Percentiles rank a stretch among this genome's conserved stretches.
These are phyloP conservation scores for Suillus discolor DNA, from an alignment of 768 basidiomycete genomes.

Conservation along the genomic window DNA sequence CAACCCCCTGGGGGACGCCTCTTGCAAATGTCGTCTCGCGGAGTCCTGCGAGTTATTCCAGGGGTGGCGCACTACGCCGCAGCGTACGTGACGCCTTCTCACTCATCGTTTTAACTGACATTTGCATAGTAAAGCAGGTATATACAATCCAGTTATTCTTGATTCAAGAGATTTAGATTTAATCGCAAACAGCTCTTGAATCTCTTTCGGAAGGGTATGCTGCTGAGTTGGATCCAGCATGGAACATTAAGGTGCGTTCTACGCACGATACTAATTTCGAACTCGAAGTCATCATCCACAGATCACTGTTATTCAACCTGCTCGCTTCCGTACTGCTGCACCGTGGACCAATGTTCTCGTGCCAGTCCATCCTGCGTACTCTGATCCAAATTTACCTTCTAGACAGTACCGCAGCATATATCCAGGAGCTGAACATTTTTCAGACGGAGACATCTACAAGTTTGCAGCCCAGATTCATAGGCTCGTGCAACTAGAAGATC, in stretches of 20 bases:
- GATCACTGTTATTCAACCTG: conserved; percentile 30
- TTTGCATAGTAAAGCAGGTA: conserved; percentile 28
- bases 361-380: conserved; percentile 25
- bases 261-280: neutral
- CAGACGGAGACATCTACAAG: conserved; percentile 25
- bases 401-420: conserved; percentile 15
- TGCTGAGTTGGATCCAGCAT: conserved; percentile 44
- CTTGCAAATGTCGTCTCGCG: conserved; percentile 38
- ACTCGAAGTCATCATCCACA: conserved; percentile 6
- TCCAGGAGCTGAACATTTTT: conserved; percentile 9
- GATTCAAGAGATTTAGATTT: neutral
- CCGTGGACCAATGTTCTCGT: conserved; percentile 9
- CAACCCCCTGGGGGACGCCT: conserved; percentile 41
- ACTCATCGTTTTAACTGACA: conserved; percentile 7
- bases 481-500: conserved; percentile 25
- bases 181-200: conserved; percentile 34
- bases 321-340: conserved; percentile 22
- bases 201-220: conserved; percentile 40
- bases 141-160: neutral
- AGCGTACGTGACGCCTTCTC: conserved; percentile 22
- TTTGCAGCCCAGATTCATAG: conserved; percentile 22
- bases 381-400: conserved; percentile 20
- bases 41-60: conserved; percentile 23
- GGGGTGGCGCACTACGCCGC: conserved; percentile 25
- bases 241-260: conserved; percentile 49